Evolutionary conservation across 2,329 filamentous ascomycete species (phyloP), one percentile per base, ranked within the genome.

Genomic region (Colletotrichum liaoningense): DNA sequence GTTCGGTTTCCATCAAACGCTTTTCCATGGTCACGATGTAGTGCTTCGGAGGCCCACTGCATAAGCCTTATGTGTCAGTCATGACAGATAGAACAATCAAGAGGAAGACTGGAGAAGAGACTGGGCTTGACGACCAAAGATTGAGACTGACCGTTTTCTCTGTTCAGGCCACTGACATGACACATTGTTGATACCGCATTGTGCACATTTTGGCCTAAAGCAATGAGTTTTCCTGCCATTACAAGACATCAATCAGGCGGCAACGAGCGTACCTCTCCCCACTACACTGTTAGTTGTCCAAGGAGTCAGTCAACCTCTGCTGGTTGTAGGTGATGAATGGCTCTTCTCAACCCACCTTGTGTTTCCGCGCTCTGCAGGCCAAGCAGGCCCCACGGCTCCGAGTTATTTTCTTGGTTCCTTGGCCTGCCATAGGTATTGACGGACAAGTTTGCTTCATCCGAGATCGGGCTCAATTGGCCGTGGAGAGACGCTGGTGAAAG

Each of bases 121-220:
- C 42, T n/a, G 4, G 19, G 42, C 22, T 12, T 1, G 14, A 22
- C 12, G 11, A 16, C 4, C 3, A 14, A 33, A 19, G 19, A 3
- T 49, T 1, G 24, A 8, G 7, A 46, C 71, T n/a, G 38, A 71
- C 74, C 74, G 67, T 33, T 75, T 75, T 19, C 68, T 59, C 28
- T 66, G 67, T 35, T 68, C 55, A n/a, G 74, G 74, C 74, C 74
- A 72, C 14, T 74, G 67, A 30, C 74, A 75, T 3, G 16, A 28
- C 19, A 67, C 60, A 14, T 69, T 60, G 12, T 72, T 72, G 46
- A 67, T 69, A 12, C 63, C 26, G 49, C 67, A 72, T 69, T 75
- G 74, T 2, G 74, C 74, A 30, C 74, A 74, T 54, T 54, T 59
- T 19, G 74, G 72, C 22, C 72, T 74, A 30, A 5, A 59, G 5